Conservation (phyloP, 2,329 filamentous ascomycete genomes). For the Fusarium algeriense region DNA sequence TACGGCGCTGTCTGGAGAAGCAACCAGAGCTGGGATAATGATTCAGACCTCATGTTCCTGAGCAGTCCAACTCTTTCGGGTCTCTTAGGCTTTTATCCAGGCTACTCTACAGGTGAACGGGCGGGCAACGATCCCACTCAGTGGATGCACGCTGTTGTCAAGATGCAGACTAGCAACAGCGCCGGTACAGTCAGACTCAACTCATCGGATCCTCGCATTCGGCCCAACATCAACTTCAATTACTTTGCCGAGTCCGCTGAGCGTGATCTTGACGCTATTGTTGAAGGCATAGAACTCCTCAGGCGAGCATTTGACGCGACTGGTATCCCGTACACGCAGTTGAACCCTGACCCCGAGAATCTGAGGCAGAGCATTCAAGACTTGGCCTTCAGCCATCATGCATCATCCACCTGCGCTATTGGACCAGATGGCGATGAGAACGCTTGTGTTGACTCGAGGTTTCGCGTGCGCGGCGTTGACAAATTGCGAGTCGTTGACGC, state of each 20-base stretch:
- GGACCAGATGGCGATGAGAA: not conserved
- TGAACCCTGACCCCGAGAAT: not conserved
- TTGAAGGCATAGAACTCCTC: constrained; percentile 10
- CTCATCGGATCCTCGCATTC: not conserved
- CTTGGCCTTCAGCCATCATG: not conserved
- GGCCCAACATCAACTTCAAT: constrained; percentile 9
- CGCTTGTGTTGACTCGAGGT: not conserved
- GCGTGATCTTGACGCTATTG: not conserved
- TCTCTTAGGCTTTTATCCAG: not conserved
- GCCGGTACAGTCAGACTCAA: constrained; percentile 8
- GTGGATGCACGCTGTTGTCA: constrained; percentile 13
- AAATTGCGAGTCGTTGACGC: constrained; percentile 10
- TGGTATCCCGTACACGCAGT: constrained; percentile 1
- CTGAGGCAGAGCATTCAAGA: not conserved
- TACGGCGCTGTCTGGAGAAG: constrained; percentile 1
- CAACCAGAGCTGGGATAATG: constrained; percentile 4
- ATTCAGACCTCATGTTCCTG: constrained; percentile 9
- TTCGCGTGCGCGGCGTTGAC: constrained; percentile 4
- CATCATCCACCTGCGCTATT: not conserved
- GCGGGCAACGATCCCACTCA: not conserved
- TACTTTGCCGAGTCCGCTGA: not conserved
- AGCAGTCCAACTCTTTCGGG: not conserved
- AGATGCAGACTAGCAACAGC: constrained; percentile 17
- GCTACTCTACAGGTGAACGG: not conserved
- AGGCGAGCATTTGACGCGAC: constrained; percentile 4